Evolutionary conservation across 2,329 filamentous ascomycete genomes (phyloP).

Genomic region (Elsinoe arachidis): DNA sequence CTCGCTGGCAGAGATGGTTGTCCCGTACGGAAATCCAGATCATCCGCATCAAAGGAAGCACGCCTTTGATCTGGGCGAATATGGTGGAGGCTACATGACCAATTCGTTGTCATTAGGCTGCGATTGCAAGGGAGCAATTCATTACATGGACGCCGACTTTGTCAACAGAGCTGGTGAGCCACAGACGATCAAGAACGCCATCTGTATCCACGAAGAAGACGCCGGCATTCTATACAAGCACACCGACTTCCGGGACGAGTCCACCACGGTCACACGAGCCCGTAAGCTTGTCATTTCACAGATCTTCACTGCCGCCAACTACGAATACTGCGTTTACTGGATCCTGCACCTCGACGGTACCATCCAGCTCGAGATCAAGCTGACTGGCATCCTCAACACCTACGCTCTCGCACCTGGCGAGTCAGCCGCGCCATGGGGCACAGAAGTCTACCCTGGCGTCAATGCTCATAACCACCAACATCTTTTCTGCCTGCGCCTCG

Average conservation of each 20-base stretch:
- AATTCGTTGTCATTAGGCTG: constrained; percentile 57
- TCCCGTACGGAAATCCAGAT: constrained; percentile 77
- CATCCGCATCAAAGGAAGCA: constrained; percentile 71
- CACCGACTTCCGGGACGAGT: constrained; percentile 85
- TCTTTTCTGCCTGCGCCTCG: constrained; percentile 81
- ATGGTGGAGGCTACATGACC: constrained; percentile 72
- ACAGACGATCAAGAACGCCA: constrained; percentile 80
- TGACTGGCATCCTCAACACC: constrained; percentile 89
- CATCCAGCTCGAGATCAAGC: constrained; percentile 79
- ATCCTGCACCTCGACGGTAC: constrained; percentile 89
- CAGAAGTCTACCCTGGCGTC: constrained; percentile 81
- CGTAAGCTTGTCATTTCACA: constrained; percentile 82
- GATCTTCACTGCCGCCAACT: constrained; percentile 92
- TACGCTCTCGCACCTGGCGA: constrained; percentile 74
- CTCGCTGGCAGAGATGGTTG: constrained; percentile 88
- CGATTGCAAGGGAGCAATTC: constrained; percentile 83
- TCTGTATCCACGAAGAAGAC: constrained; percentile 94
- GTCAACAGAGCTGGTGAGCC: constrained; percentile 60
- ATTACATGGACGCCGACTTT: constrained; percentile 84
- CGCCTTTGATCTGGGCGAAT: constrained; percentile 70
- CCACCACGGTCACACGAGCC: constrained; percentile 73
- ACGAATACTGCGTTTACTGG: constrained; percentile 86
- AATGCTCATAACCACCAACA: constrained; percentile 97
- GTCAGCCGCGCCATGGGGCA: constrained; percentile 79
- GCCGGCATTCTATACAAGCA: constrained; percentile 81